A percentile compares a stretch with the other conserved stretches of the same genome.
Evolutionary conservation across 2,329 filamentous ascomycete species (phyloP).

Genomic region (Aspergillus amoenus): DNA sequence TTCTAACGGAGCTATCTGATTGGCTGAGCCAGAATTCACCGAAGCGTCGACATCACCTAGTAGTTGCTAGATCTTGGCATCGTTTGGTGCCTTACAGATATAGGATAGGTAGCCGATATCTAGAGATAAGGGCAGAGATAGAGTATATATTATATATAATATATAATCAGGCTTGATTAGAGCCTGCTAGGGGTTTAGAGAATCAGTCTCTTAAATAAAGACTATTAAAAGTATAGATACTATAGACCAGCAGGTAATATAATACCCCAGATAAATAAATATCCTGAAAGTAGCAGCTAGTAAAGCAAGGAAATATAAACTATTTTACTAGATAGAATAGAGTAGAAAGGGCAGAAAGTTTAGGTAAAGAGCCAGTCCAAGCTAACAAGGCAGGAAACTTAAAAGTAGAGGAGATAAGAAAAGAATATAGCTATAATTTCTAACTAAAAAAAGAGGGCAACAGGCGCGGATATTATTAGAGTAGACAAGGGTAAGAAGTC

Average conservation of each 20-base stretch:
- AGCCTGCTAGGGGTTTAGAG: background rate
- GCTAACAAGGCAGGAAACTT: background rate
- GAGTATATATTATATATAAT: background rate
- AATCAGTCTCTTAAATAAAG: background rate
- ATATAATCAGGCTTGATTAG: background rate
- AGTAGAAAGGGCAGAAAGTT: constrained; percentile 1
- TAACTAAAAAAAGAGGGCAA: background rate
- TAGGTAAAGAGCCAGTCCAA: constrained; percentile 1
- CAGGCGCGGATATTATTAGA: background rate
- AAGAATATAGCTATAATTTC: constrained; percentile 1
- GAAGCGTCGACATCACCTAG: too few relatives aligned
- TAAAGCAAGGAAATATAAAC: background rate
- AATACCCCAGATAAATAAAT: background rate
- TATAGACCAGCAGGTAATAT: background rate
- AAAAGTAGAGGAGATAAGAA: constrained; percentile 2
- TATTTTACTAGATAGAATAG: background rate
- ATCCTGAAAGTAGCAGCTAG: background rate
- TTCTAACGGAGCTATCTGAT: too few relatives aligned
- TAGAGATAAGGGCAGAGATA: background rate
- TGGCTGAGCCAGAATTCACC: too few relatives aligned
- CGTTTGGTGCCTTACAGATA: too few relatives aligned
- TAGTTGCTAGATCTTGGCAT: too few relatives aligned
- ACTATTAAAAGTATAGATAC: background rate
- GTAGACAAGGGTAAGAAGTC: background rate
- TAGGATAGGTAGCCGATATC: background rate